A percentile compares a stretch with the other conserved stretches of the same genome.
These are phyloP conservation scores for Tylopilus subfusipes DNA, from an alignment of 768 basidiomycete genomes.

Conservation along the genomic window DNA sequence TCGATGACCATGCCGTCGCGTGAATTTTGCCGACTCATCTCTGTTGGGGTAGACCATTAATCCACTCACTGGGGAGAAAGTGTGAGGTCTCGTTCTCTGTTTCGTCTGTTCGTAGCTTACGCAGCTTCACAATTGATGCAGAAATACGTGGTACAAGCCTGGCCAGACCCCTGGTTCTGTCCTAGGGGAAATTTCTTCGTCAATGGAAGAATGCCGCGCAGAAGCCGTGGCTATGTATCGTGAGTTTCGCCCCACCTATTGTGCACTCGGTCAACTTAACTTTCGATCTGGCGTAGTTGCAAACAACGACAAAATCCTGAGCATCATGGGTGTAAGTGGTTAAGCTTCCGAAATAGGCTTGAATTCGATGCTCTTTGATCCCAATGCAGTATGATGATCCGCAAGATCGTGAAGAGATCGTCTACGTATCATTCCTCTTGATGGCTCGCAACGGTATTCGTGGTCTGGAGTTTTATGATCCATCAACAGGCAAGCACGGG, in stretches of 20 bases:
- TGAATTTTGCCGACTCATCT: neutral
- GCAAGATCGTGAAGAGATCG: constrained; percentile 71
- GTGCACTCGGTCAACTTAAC: neutral
- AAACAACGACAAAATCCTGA: constrained; percentile 70
- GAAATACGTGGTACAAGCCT: constrained; percentile 82
- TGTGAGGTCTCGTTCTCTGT: constrained; percentile 41
- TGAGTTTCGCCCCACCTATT: constrained; percentile 33
- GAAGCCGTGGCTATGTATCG: constrained; percentile 83
- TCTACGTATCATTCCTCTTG: constrained; percentile 74
- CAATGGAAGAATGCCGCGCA: constrained; percentile 91
- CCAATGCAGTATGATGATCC: constrained; percentile 55
- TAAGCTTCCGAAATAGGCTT: neutral
- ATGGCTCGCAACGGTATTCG: constrained; percentile 85
- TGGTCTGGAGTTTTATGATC: constrained; percentile 82
- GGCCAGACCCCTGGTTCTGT: constrained; percentile 83
- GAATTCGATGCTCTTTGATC: no score
- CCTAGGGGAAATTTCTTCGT: constrained; percentile 83
- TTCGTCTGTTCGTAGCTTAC: neutral
- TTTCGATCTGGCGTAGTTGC: constrained; percentile 45
- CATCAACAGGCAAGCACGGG: constrained; percentile 75
- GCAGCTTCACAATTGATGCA: constrained; percentile 22
- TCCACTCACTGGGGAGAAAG: constrained; percentile 71
- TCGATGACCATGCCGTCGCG: constrained; percentile 1
- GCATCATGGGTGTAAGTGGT: constrained; percentile 68
- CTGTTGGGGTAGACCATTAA: constrained; percentile 63